A percentile compares a stretch with the other conserved stretches of the same genome.
phyloP scores from a whole-genome alignment of 495 filamentous ascomycete species.

The Xylaria bambusicola region DNA sequence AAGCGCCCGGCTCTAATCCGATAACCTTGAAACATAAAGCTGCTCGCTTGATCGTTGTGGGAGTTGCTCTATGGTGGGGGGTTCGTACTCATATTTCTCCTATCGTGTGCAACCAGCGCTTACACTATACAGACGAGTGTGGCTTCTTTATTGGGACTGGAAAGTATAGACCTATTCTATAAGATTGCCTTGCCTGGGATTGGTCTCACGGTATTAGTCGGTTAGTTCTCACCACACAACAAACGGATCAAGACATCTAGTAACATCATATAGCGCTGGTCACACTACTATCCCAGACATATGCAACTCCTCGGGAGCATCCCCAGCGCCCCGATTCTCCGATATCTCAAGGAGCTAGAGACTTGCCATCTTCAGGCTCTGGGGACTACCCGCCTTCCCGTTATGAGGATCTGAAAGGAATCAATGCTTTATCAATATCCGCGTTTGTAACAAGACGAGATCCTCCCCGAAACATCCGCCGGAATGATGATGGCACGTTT shows the following conservation, averaged over 20 bases:
- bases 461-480: slow-evolving; percentile 21
- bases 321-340: slow-evolving; percentile 32
- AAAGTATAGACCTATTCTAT: slow-evolving; percentile 39
- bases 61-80: slow-evolving; percentile 51
- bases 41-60: slow-evolving; percentile 43
- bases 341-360: slow-evolving; percentile 30
- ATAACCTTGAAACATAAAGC: slow-evolving; percentile 34
- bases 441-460: slow-evolving; percentile 36
- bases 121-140: slow-evolving; percentile 46
- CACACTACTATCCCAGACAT: slow-evolving; percentile 33
- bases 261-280: slow-evolving; percentile 35
- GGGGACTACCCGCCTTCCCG: slow-evolving; percentile 44
- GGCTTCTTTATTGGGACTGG: slow-evolving; percentile 48
- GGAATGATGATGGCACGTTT: slow-evolving; percentile 19
- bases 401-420: slow-evolving; percentile 48
- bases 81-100: slow-evolving; percentile 31
- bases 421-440: slow-evolving; percentile 38
- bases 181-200: slow-evolving; percentile 53
- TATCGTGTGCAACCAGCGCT: slow-evolving; percentile 22
- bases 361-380: slow-evolving; percentile 46
- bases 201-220: slow-evolving; percentile 50
- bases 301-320: slow-evolving; percentile 28
- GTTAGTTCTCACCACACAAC: slow-evolving; percentile 33
- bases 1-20: slow-evolving; percentile 22
- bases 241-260: slow-evolving; percentile 6